Conservation (phyloP, 1,284 basidiomycete genomes). For the Apiotrichum montevideense region DNA sequence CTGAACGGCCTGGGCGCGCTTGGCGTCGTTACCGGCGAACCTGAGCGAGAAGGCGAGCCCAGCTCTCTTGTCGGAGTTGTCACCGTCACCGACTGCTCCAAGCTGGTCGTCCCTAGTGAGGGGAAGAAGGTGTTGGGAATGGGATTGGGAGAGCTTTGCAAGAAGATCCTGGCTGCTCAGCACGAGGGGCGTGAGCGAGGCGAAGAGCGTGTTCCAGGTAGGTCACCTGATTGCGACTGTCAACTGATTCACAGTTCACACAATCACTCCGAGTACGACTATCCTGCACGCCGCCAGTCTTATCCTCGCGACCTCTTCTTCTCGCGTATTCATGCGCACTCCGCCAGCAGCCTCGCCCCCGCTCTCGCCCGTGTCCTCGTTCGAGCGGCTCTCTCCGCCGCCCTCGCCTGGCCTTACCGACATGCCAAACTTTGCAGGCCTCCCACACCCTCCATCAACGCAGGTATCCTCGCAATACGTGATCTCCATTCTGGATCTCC, state of each 20-base stretch:
- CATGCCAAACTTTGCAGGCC: constrained; percentile 14
- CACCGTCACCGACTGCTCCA: constrained; percentile 26
- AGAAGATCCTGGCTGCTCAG: constrained; percentile 24
- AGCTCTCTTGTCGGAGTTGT: constrained; percentile 26
- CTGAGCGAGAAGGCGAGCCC: constrained; percentile 11
- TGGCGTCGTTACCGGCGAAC: constrained; percentile 24
- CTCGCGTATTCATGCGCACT: constrained; percentile 31
- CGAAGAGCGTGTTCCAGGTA: constrained; percentile 35
- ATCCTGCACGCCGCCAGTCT: constrained; percentile 31
- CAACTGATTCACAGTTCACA: constrained; percentile 25
- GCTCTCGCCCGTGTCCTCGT: constrained; percentile 25
- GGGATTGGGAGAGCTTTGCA: constrained; percentile 30
- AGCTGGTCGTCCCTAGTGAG: constrained; percentile 32
- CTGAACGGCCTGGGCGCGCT: constrained; percentile 29
- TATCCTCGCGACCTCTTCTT: constrained; percentile 34
- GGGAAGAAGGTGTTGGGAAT: constrained; percentile 33
- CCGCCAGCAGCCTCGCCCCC: constrained; percentile 17
- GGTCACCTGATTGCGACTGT: constrained; percentile 1
- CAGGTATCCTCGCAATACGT: constrained; percentile 32
- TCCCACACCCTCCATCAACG: constrained; percentile 26
- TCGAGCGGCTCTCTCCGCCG: constrained; percentile 17
- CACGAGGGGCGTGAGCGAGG: constrained; percentile 26
- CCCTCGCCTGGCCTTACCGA: constrained; percentile 7
- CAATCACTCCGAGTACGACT: constrained; percentile 26
- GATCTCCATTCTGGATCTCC: constrained; percentile 33